Percentiles rank a stretch among this genome's conserved stretches.
Evolutionary conservation across 441 rosid genomes (phyloP).

Genomic region (Syzygium malaccense): DNA sequence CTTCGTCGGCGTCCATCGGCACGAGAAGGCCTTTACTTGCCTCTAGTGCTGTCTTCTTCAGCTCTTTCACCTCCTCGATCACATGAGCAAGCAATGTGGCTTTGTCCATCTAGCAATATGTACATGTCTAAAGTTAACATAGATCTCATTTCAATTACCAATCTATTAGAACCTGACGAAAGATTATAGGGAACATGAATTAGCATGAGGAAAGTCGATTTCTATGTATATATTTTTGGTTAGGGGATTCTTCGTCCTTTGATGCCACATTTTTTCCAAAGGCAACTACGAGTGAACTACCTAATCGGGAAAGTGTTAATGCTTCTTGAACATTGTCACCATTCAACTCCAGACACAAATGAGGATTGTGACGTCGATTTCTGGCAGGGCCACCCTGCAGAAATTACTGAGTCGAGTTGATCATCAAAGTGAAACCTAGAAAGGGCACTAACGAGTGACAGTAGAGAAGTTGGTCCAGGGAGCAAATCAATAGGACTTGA

Average conservation of each 20-base stretch:
- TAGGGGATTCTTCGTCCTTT: background rate
- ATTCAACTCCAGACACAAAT: background rate
- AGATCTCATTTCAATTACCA: background rate
- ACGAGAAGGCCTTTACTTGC: constrained; percentile 38
- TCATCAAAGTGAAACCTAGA: too few species aligned
- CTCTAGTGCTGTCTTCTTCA: constrained; percentile 39
- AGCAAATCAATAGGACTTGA: too few species aligned
- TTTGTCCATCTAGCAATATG: constrained; percentile 49
- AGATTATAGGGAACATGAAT: background rate
- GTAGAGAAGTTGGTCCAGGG: too few species aligned
- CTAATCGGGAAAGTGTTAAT: background rate
- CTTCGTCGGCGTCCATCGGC: constrained; percentile 51
- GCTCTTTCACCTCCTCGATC: constrained; percentile 41
- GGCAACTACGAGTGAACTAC: background rate
- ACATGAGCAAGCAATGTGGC: constrained; percentile 69
- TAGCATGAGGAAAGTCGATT: background rate
- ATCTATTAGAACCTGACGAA: background rate
- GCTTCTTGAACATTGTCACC: background rate
- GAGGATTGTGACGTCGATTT: background rate
- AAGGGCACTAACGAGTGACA: too few species aligned
- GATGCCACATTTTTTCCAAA: background rate
- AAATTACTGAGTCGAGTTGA: background rate
- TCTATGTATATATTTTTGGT: background rate
- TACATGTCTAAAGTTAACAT: background rate
- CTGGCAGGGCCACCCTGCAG: background rate